Evolutionary conservation across 495 filamentous ascomycete genomes (phyloP).

Genomic region (Apodospora peruviana): DNA sequence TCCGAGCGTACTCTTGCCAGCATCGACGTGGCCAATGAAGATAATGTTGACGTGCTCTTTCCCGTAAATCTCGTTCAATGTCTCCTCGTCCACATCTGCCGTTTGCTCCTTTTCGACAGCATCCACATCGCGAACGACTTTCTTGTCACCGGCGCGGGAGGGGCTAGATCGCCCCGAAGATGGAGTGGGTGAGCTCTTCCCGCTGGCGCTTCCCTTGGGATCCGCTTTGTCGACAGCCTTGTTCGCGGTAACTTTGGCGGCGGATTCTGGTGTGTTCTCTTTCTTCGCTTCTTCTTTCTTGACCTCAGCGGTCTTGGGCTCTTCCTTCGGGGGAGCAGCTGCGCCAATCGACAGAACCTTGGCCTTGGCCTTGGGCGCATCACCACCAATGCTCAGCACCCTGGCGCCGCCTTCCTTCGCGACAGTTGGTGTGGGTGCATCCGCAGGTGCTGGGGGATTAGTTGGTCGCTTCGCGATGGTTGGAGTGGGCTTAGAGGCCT

Average conservation of each 20-base stretch:
- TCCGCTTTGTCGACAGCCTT: slow-evolving; percentile 84
- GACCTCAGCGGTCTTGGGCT: slow-evolving; percentile 24
- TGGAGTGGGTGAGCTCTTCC: slow-evolving; percentile 69
- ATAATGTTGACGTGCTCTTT: slow-evolving; percentile 99
- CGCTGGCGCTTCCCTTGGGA: slow-evolving; percentile 58
- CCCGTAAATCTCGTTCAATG: slow-evolving; percentile 91
- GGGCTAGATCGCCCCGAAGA: slow-evolving; percentile 76
- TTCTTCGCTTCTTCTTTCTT: slow-evolving; percentile 48
- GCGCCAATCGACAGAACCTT: slow-evolving; percentile 56
- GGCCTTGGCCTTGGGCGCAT: slow-evolving; percentile 53
- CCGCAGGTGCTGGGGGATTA: slow-evolving; percentile 35
- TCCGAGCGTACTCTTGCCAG: slow-evolving; percentile 93
- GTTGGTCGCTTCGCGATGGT: slow-evolving; percentile 64
- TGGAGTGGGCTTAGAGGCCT: slow-evolving; percentile 49
- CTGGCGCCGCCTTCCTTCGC: slow-evolving; percentile 44
- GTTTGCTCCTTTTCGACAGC: slow-evolving; percentile 81
- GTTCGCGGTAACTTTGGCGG: slow-evolving; percentile 49
- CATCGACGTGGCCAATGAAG: slow-evolving; percentile 97
- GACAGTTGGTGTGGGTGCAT: slow-evolving; percentile 42
- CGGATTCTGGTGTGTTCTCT: slow-evolving; percentile 48
- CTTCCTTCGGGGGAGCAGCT: slow-evolving; percentile 32
- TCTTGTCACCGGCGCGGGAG: slow-evolving; percentile 45
- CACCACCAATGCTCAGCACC: slow-evolving; percentile 46
- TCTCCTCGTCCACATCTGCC: slow-evolving; percentile 85
- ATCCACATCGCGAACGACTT: slow-evolving; percentile 62